Conservation (phyloP, 2,329 filamentous ascomycete species). For the Pseudovirgaria hyperparasitica region DNA sequence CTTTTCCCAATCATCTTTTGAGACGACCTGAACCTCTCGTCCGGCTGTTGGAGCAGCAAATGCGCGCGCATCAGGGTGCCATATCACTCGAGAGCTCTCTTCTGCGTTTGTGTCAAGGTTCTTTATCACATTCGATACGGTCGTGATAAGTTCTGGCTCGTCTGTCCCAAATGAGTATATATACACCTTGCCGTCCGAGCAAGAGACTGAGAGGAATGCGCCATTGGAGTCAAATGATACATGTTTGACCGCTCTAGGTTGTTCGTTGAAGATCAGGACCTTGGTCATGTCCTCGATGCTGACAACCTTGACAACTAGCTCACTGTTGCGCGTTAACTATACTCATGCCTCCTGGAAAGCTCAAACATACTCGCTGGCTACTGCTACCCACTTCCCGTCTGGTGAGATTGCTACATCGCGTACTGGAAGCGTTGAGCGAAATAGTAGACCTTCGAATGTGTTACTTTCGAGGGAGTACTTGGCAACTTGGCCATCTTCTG, state of each 20-base stretch:
- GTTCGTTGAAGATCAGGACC: slow-evolving; percentile 69
- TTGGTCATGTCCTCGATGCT: slow-evolving; percentile 65
- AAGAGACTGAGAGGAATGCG: slow-evolving; percentile 64
- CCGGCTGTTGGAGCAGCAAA: slow-evolving; percentile 78
- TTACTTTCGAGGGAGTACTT: slow-evolving; percentile 71
- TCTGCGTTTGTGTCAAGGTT: slow-evolving; percentile 66
- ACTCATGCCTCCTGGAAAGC: background rate
- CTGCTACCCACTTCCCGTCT: slow-evolving; percentile 77
- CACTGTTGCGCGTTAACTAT: slow-evolving; percentile 33
- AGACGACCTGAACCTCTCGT: slow-evolving; percentile 68
- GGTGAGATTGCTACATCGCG: slow-evolving; percentile 74
- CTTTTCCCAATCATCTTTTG: slow-evolving; percentile 79
- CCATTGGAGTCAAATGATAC: slow-evolving; percentile 77
- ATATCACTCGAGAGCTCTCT: slow-evolving; percentile 59
- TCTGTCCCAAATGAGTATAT: slow-evolving; percentile 72
- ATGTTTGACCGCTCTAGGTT: slow-evolving; percentile 80
- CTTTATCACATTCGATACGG: slow-evolving; percentile 76
- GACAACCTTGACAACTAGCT: slow-evolving; percentile 82
- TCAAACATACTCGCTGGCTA: slow-evolving; percentile 69
- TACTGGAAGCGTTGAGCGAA: slow-evolving; percentile 73
- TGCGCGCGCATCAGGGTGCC: slow-evolving; percentile 90
- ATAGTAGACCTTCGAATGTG: slow-evolving; percentile 66
- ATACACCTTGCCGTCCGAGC: slow-evolving; percentile 80
- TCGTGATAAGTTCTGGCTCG: slow-evolving; percentile 67
- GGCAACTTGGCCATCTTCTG: slow-evolving; percentile 92